These are phyloP conservation scores for Fraxinus paxiana DNA, from an alignment of 305 asterid species.

Conservation along the genomic window DNA sequence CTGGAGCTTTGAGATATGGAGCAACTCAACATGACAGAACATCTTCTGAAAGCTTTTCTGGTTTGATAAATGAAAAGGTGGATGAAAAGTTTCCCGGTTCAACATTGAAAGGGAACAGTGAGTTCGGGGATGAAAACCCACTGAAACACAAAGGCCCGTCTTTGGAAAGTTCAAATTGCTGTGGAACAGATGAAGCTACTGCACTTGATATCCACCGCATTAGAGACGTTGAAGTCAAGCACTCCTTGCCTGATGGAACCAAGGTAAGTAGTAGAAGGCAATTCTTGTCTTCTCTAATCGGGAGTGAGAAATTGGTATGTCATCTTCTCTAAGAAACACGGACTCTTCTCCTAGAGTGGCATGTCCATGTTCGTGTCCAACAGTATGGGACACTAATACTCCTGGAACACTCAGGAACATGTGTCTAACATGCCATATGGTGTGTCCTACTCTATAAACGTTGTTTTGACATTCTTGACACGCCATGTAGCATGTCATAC, in stretches of 20 bases:
- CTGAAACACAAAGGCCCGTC: slow-evolving; percentile 24
- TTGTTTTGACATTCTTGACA: neutral
- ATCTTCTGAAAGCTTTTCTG: slow-evolving; percentile 21
- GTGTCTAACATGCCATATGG: neutral
- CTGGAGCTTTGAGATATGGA: slow-evolving; percentile 25
- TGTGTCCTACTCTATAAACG: neutral
- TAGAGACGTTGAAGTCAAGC: slow-evolving; percentile 29
- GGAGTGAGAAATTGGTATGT: neutral
- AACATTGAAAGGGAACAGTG: slow-evolving; percentile 15
- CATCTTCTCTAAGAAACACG: neutral
- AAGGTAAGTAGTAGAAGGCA: slow-evolving; percentile 28
- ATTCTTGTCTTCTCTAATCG: neutral
- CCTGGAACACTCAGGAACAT: neutral
- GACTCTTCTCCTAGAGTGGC: neutral
- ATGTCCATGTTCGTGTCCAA: neutral
- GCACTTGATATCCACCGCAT: slow-evolving; percentile 13
- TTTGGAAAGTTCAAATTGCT: slow-evolving; percentile 24
- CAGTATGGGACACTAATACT: neutral
- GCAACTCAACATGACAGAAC: slow-evolving; percentile 26
- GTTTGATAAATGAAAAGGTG: slow-evolving; percentile 15
- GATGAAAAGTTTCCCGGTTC: slow-evolving; percentile 27
- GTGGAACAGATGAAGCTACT: slow-evolving; percentile 4
- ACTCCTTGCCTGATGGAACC: slow-evolving; percentile 24
- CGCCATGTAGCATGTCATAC: neutral
- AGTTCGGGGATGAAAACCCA: slow-evolving; percentile 23